Conservation (phyloP, 2,329 filamentous ascomycete species). For the Lecanicillium sp. region DNA sequence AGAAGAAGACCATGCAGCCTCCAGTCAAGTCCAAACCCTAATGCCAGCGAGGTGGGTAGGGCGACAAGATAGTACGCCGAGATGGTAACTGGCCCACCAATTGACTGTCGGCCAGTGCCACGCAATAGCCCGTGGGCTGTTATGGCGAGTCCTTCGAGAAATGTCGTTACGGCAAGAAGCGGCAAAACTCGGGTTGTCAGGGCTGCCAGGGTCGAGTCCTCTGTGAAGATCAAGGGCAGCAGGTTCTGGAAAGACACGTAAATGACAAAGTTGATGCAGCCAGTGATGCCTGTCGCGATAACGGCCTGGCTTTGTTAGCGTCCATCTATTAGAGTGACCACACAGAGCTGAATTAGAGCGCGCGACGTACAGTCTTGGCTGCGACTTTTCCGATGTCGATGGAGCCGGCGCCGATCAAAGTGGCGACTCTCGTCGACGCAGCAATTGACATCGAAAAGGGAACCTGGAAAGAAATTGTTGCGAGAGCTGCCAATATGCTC, state of each 20-base stretch:
- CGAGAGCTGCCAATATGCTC: slow-evolving; percentile 73
- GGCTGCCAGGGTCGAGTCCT: slow-evolving; percentile 59
- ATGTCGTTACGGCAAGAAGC: slow-evolving; percentile 77
- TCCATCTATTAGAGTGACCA: not conserved
- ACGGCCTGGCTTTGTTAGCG: slow-evolving; percentile 29
- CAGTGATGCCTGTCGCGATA: slow-evolving; percentile 60
- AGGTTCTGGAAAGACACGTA: slow-evolving; percentile 60
- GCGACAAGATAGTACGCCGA: slow-evolving; percentile 81
- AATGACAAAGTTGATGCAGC: slow-evolving; percentile 66
- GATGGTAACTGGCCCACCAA: slow-evolving; percentile 84
- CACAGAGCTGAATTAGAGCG: slow-evolving; percentile 7
- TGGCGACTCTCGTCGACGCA: slow-evolving; percentile 82
- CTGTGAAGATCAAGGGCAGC: slow-evolving; percentile 70
- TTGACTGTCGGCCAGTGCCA: slow-evolving; percentile 78
- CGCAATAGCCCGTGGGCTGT: slow-evolving; percentile 79
- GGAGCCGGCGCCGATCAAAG: slow-evolving; percentile 80
- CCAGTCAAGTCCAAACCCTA: slow-evolving; percentile 71
- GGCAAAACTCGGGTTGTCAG: slow-evolving; percentile 67
- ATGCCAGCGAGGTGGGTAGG: slow-evolving; percentile 71
- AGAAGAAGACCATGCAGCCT: slow-evolving; percentile 74
- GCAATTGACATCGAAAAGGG: slow-evolving; percentile 89
- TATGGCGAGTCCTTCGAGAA: slow-evolving; percentile 75
- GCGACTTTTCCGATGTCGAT: slow-evolving; percentile 72
- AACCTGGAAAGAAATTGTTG: slow-evolving; percentile 77
- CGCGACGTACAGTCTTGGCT: slow-evolving; percentile 55